Conservation (phyloP, 306 rosid genomes). For the Lagenaria siceraria region DNA sequence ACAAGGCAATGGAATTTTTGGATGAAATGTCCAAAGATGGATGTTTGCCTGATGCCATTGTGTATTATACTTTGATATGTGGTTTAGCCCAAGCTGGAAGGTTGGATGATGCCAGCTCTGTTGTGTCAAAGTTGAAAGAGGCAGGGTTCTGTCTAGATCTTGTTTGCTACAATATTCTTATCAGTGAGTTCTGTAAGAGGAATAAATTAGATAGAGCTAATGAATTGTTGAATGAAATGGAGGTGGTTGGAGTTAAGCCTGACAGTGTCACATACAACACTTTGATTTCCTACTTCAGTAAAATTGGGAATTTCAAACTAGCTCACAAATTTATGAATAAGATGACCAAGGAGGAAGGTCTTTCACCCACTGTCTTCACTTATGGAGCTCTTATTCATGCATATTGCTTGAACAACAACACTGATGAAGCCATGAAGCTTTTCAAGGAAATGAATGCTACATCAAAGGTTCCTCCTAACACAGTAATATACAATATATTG, state of each 20-base stretch:
- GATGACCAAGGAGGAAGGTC: conserved; percentile 51
- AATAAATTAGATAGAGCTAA: conserved; percentile 40
- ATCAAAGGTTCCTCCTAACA: conserved; percentile 49
- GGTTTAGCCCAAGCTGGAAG: conserved; percentile 72
- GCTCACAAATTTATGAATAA: conserved; percentile 34
- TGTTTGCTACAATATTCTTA: conserved; percentile 46
- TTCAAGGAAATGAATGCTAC: conserved; percentile 38
- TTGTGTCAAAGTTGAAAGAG: conserved; percentile 50
- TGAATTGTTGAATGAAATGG: conserved; percentile 56
- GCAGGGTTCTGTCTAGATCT: conserved; percentile 54
- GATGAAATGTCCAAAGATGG: conserved; percentile 44
- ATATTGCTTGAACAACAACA: conserved; percentile 37
- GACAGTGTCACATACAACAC: conserved; percentile 69
- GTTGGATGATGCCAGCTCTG: conserved; percentile 57
- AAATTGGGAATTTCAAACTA: conserved; percentile 34
- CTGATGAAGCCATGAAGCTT: conserved; percentile 44
- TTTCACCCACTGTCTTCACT: conserved; percentile 47
- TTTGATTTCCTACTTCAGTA: conserved; percentile 45
- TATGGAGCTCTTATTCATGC: conserved; percentile 67
- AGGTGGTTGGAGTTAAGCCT: conserved; percentile 40
- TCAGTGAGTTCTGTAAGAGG: conserved; percentile 60
- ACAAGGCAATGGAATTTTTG: conserved; percentile 51
- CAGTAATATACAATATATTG: conserved; percentile 45
- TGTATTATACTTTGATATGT: conserved; percentile 51
- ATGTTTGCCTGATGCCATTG: conserved; percentile 47